A percentile compares a stretch with the other conserved stretches of the same genome.
Conservation (phyloP, 73 alveolate genomes). For the Tetrahymena malaccensis region DNA sequence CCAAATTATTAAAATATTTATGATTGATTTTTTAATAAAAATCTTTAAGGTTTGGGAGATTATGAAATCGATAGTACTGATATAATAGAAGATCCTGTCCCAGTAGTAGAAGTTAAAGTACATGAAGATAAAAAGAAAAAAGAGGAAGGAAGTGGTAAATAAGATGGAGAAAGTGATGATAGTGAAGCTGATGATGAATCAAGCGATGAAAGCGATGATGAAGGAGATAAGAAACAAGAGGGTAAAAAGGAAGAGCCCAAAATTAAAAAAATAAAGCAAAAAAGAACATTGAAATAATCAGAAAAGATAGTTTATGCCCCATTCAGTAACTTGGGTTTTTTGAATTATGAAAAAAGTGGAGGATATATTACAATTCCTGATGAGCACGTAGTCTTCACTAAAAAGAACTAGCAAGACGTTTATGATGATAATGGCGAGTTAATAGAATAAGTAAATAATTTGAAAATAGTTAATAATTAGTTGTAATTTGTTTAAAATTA, state of each 20-base stretch:
- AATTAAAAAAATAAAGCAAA: conserved; percentile 62
- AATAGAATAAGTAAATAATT: neutral
- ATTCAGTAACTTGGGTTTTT: conserved; percentile 80
- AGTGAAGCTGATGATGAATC: neutral
- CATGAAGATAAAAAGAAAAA: conserved; percentile 1
- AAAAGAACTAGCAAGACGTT: conserved; percentile 68
- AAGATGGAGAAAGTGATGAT: neutral
- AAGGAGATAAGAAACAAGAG: neutral
- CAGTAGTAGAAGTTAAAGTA: conserved; percentile 3
- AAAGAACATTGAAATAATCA: conserved; percentile 85
- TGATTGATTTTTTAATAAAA: conserved; percentile 56
- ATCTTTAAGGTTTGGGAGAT: conserved; percentile 5
- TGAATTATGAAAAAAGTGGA: conserved; percentile 84
- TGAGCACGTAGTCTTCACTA: conserved; percentile 86
- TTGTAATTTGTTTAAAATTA: conserved; percentile 50
- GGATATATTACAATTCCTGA: conserved; percentile 96
- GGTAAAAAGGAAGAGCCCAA: neutral
- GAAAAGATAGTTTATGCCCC: conserved; percentile 96
- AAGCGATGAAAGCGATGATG: neutral
- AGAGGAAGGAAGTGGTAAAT: conserved; percentile 8
- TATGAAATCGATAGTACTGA: conserved; percentile 26
- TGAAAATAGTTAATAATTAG: conserved; percentile 64
- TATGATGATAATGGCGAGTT: conserved; percentile 50
- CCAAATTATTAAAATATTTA: conserved; percentile 75
- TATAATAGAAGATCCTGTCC: conserved; percentile 27